A percentile compares a stretch with the other conserved stretches of the same genome.
phyloP scores from a whole-genome alignment of 352 stramenopile genomes.

The Globisporangium recalcitrans region DNA sequence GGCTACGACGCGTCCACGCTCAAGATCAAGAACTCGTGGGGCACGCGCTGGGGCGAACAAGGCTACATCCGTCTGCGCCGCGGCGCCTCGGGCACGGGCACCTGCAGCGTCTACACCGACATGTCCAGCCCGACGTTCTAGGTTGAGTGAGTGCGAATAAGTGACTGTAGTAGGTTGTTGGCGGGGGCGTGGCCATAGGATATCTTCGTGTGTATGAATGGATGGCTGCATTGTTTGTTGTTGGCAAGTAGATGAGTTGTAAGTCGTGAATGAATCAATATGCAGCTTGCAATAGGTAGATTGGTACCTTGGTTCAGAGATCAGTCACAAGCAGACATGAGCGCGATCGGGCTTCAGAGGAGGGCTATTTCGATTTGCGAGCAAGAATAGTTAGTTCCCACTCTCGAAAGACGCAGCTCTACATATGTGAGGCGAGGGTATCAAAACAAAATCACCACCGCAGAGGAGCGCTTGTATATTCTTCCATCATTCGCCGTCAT shows the following conservation, averaged over 20 bases:
- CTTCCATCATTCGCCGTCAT: not conserved
- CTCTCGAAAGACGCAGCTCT: not conserved
- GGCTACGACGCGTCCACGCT: constrained; percentile 40
- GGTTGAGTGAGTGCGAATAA: too few relatives aligned
- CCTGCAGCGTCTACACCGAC: constrained; percentile 1
- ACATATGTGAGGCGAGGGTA: not conserved
- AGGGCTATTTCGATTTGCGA: not conserved
- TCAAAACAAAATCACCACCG: not conserved
- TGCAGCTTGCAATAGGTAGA: too few relatives aligned
- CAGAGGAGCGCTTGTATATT: not conserved
- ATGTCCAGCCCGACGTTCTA: not conserved
- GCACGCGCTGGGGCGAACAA: constrained; percentile 88
- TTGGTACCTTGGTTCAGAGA: too few relatives aligned
- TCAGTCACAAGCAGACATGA: too few relatives aligned
- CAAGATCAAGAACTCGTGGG: constrained; percentile 98
- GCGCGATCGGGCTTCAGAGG: too few relatives aligned
- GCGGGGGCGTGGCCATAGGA: too few relatives aligned
- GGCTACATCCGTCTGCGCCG: constrained; percentile 92
- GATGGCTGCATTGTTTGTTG: too few relatives aligned
- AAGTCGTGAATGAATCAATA: too few relatives aligned
- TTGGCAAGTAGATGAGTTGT: too few relatives aligned
- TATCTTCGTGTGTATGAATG: too few relatives aligned
- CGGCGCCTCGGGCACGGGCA: constrained; percentile 32
- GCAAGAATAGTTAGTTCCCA: constrained; percentile 1
- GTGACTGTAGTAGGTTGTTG: too few relatives aligned